Evolutionary conservation across 176 grass and related monocot genomes (phyloP).

Genomic region (Carex littledalei): DNA sequence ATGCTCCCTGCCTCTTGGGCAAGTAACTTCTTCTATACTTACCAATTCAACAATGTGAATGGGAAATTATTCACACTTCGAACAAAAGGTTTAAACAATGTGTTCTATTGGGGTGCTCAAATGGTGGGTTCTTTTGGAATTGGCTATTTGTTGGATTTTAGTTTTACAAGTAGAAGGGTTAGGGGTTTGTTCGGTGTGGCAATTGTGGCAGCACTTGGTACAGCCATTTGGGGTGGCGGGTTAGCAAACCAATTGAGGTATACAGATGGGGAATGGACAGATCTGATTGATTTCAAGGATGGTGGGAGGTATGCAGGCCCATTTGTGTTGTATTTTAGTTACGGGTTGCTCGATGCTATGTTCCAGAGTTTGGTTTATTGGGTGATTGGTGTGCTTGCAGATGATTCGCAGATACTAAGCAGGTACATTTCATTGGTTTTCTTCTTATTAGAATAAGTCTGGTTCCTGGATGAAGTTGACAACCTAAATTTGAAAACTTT

Average conservation of each 20-base stretch:
- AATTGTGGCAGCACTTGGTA: slow-evolving; percentile 46
- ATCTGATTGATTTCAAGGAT: slow-evolving; percentile 66
- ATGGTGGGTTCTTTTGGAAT: slow-evolving; percentile 69
- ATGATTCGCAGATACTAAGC: slow-evolving; percentile 75
- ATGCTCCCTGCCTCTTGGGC: slow-evolving; percentile 72
- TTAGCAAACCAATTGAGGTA: slow-evolving; percentile 63
- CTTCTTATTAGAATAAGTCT: not conserved
- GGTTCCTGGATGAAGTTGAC: not conserved
- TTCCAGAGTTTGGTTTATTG: slow-evolving; percentile 97
- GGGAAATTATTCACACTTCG: slow-evolving; percentile 63
- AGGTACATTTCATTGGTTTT: slow-evolving; percentile 33
- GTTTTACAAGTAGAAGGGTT: slow-evolving; percentile 52
- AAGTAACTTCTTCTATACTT: slow-evolving; percentile 97
- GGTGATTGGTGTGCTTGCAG: slow-evolving; percentile 68
- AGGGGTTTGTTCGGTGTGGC: slow-evolving; percentile 39
- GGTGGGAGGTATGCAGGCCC: slow-evolving; percentile 30
- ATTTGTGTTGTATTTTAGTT: slow-evolving; percentile 88
- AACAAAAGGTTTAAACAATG: slow-evolving; percentile 82
- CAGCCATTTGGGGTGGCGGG: slow-evolving; percentile 74
- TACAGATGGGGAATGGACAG: not conserved
- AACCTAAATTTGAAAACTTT: not conserved
- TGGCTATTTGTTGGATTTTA: slow-evolving; percentile 77
- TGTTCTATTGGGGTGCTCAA: slow-evolving; percentile 97
- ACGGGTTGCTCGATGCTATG: slow-evolving; percentile 84
- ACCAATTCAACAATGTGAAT: slow-evolving; percentile 99